Base-by-base conservation (phyloP, 306 rosid species). In the Lathyrus oleraceus region DNA sequence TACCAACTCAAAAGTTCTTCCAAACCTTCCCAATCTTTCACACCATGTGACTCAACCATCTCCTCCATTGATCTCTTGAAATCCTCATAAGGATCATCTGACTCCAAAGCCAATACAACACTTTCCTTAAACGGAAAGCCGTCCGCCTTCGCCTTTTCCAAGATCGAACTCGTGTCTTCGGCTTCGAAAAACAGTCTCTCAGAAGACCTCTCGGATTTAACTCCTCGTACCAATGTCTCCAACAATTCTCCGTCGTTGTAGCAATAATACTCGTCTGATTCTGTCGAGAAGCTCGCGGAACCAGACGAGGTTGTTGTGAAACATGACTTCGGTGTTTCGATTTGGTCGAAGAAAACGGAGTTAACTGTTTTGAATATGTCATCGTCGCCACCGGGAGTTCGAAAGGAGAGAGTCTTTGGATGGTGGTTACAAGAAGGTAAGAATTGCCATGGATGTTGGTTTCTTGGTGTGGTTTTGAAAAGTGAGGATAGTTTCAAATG, bases 1-100 rank as follows among this genome's bases (percentile, higher is more conserved):
- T 89, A 92, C 86, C 97, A 89, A 36, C 85, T 67, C 75, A 92
- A 57, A 19, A 87, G 61, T 57, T 86, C 90, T 16, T 87, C 95
- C 72, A 92, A 73, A 12, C 86, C 71, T 1, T 87, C 96, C 97
- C 96, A 92, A 66, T 89, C 89, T 19, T 61, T 89, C 0, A 89
- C 76, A 2, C 87, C 92, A 57, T 83, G 87, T 14, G 79, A 76
- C 57, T 89, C 96, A 61, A 92, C 95, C 95, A 92, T 87, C 70
- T 92, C 96, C 83, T 83, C 92, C 98, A 92, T 92, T 14, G 98
- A 92, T 69, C 74, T 85, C 61, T 79, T 76, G 15, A 92, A 89
- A 61, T 92, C 98, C 3, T 65, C 47, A 49, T 81, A 85, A n/a
- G 91, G 95, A 70, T 92, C 86, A 5, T 82, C 81, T 2, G 98